Evolutionary conservation across 2,329 filamentous ascomycete genomes (phyloP).

Genomic region (Pseudohalonectria lignicola): DNA sequence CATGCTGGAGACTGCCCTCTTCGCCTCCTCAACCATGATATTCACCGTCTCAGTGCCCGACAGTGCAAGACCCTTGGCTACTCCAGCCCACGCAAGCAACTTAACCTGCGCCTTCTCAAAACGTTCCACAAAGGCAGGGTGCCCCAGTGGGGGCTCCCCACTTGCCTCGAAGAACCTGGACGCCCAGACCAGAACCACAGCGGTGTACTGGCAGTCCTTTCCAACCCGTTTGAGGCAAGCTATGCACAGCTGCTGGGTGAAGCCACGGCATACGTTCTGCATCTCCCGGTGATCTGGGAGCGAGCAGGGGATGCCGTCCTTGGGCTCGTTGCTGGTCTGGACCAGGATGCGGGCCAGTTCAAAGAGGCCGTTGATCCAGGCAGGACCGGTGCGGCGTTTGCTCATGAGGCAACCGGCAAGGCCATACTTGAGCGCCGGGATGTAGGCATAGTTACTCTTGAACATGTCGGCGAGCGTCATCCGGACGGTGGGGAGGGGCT

Average conservation of each 20-base stretch:
- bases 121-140: constrained; percentile 9
- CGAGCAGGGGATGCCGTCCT: constrained; percentile 5
- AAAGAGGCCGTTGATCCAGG: constrained; percentile 15
- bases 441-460: constrained; percentile 8
- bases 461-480: constrained; percentile 13
- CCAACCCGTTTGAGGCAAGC: constrained; percentile 12
- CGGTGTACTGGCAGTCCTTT: constrained; percentile 9
- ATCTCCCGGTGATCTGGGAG: constrained; percentile 8
- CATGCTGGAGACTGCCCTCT: too few relatives aligned
- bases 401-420: constrained; percentile 14
- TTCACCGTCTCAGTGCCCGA: too few relatives aligned
- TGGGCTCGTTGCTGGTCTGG: constrained; percentile 5
- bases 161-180: constrained; percentile 4
- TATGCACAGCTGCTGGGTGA: constrained; percentile 9
- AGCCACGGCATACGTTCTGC: constrained; percentile 12
- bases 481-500: constrained; percentile 15
- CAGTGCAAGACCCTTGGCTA: too few relatives aligned
- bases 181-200: constrained; percentile 10
- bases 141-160: constrained; percentile 6
- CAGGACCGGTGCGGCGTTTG: constrained; percentile 8
- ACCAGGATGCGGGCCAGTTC: constrained; percentile 11
- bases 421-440: constrained; percentile 12
- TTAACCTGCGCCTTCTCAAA: constrained; percentile 13
- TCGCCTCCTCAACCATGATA: too few relatives aligned
- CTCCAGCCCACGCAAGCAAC: constrained; percentile 16